A percentile compares a stretch with the other conserved stretches of the same genome.
These are phyloP conservation scores for Lojkania enalia DNA, from an alignment of 2,329 filamentous ascomycete genomes.

Conservation along the genomic window DNA sequence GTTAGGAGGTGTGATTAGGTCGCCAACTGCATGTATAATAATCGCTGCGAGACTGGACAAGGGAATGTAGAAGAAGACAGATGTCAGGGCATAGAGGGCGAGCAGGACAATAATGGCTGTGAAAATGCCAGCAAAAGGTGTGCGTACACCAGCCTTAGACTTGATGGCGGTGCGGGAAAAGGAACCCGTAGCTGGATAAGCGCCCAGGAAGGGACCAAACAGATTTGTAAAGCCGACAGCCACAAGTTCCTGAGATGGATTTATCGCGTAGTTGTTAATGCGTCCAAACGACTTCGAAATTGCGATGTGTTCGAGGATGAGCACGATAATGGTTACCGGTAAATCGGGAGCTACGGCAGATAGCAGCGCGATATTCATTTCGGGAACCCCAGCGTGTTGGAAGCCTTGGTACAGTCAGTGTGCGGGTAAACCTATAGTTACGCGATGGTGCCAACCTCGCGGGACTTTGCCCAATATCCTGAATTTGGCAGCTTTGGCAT, in stretches of 20 bases:
- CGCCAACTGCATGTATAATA: slow-evolving; percentile 94
- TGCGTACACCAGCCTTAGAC: slow-evolving; percentile 92
- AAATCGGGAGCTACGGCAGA: slow-evolving; percentile 70
- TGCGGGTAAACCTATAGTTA: too few species aligned
- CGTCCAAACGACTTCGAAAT: slow-evolving; percentile 97
- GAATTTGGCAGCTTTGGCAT: slow-evolving; percentile 64
- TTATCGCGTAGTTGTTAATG: slow-evolving; percentile 93
- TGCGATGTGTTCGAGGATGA: slow-evolving; percentile 94
- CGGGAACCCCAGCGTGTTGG: slow-evolving; percentile 73
- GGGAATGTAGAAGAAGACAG: slow-evolving; percentile 93
- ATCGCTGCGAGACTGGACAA: slow-evolving; percentile 79
- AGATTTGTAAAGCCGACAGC: slow-evolving; percentile 90
- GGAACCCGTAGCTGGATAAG: slow-evolving; percentile 89
- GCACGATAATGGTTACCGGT: slow-evolving; percentile 86
- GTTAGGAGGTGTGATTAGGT: slow-evolving; percentile 88
- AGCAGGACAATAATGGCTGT: slow-evolving; percentile 84
- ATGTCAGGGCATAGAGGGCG: slow-evolving; percentile 84
- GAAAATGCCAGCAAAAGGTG: slow-evolving; percentile 86
- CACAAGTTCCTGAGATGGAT: slow-evolving; percentile 94
- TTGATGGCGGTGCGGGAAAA: slow-evolving; percentile 97
- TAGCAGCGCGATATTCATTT: slow-evolving; percentile 68
- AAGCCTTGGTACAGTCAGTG: slow-evolving; percentile 64
- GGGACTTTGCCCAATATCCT: slow-evolving; percentile 75
- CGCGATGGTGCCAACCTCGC: slow-evolving; percentile 62
- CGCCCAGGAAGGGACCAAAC: slow-evolving; percentile 86